A percentile compares a stretch with the other conserved stretches of the same genome.
Conservation (phyloP, 345 rosid species). For the Eucalyptus caleyi region DNA sequence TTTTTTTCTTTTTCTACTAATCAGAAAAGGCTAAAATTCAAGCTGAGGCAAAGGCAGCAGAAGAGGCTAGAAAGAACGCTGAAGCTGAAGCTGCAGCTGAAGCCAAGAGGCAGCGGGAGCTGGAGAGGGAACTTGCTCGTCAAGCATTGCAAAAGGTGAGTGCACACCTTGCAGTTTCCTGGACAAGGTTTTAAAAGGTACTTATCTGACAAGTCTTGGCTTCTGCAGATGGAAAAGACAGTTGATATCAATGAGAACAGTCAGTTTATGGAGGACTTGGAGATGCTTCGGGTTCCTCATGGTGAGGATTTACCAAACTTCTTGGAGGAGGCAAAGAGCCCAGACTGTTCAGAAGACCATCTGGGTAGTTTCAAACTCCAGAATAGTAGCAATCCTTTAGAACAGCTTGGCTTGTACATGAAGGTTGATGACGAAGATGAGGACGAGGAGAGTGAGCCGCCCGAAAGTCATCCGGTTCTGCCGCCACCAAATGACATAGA, state of each 20-base stretch:
- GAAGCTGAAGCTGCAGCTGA: constrained; percentile 77
- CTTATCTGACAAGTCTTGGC: background rate
- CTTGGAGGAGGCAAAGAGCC: constrained; percentile 38
- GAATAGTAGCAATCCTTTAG: constrained; percentile 62
- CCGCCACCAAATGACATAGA: constrained; percentile 22
- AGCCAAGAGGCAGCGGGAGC: constrained; percentile 62
- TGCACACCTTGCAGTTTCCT: too few species aligned
- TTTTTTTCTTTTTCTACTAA: background rate
- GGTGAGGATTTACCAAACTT: constrained; percentile 37
- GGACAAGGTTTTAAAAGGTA: background rate
- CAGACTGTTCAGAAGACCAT: constrained; percentile 24
- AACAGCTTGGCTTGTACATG: constrained; percentile 73
- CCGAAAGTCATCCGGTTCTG: constrained; percentile 3
- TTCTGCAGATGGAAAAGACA: constrained; percentile 82
- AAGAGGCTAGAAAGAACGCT: constrained; percentile 59
- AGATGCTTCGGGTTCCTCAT: constrained; percentile 50
- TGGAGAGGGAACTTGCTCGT: constrained; percentile 88
- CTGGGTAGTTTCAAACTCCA: constrained; percentile 67
- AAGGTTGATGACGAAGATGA: constrained; percentile 59
- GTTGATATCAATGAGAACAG: constrained; percentile 81
- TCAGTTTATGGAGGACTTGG: constrained; percentile 71
- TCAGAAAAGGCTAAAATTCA: constrained; percentile 70
- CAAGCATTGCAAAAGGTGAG: constrained; percentile 70
- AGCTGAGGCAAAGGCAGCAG: constrained; percentile 86
- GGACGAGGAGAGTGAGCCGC: constrained; percentile 44